Evolutionary conservation across 1,284 basidiomycete genomes (phyloP), one percentile per base, ranked within the genome.

Genomic region (Athelia psychrophila): DNA sequence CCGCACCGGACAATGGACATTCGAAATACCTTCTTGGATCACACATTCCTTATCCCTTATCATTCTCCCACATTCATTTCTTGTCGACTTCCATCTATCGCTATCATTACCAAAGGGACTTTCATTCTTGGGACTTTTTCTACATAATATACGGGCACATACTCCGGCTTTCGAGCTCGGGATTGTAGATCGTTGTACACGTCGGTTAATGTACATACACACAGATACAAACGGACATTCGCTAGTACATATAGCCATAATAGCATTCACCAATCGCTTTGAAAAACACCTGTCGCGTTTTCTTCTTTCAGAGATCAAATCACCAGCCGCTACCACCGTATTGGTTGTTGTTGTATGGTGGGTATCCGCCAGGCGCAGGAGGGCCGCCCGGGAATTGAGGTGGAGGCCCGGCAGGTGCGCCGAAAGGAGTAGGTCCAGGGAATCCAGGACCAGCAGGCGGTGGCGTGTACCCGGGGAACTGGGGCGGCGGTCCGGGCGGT

Each of bases 391-490:
- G 44, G 24, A 23, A 23, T 8, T 20, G 6, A 9, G 44, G 44
- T 5, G 44, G 44, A 23, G 38, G 38, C 38, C 38, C 38, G n/a
- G 38, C 8, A 18, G 38, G 38, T 22, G 38, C 38, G 38, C 38
- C 20, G 20, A 8, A 42, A 9, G 38, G 38, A n/a, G 8, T 42
- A 16, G 38, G 38, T 6, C 64, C 66, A 45, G 68, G 68, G 59
- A 70, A 70, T 9, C 45, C 49, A 16, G 58, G 55, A 8, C 58
- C 59, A 13, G 54, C 50, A 32, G 51, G 58, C 27, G 55, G 47
- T 32, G 67, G 65, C 6, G 62, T 52, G 49, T 69, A 66, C 15
- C 65, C 63, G 55, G 46, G 33, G 54, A 36, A 42, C 6, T 18
- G 30, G 56, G 51, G n/a, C 49, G 47, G 48, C 56, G 30, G 33